A percentile compares a stretch with the other conserved stretches of the same genome.
Conservation (phyloP, 805 yeast genomes). For the Spathaspora arborariae region DNA sequence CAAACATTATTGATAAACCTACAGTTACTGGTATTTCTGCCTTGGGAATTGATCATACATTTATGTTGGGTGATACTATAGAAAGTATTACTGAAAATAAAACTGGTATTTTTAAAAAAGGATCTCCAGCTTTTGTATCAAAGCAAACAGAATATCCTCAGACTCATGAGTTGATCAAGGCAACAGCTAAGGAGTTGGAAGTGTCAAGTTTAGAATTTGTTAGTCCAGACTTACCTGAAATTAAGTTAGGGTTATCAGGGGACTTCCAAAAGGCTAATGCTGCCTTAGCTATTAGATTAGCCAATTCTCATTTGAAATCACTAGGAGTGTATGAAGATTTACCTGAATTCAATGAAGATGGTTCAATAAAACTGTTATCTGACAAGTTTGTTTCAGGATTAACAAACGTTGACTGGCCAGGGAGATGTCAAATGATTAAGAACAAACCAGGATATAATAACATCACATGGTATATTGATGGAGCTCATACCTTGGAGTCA, state of each 20-base stretch:
- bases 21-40: slow-evolving; percentile 82
- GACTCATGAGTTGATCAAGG: slow-evolving; percentile 52
- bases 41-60: slow-evolving; percentile 88
- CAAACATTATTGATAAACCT: slow-evolving; percentile 79
- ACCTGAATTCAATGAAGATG: slow-evolving; percentile 17
- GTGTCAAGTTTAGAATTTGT: slow-evolving; percentile 48
- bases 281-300: slow-evolving; percentile 74
- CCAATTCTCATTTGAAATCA: slow-evolving; percentile 52
- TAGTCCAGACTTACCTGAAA: slow-evolving; percentile 33
- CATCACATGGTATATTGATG: slow-evolving; percentile 84
- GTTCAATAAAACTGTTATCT: slow-evolving; percentile 34
- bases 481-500: slow-evolving; percentile 93
- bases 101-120: slow-evolving; percentile 81
- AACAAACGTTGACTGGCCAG: slow-evolving; percentile 80
- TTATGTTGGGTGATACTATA: slow-evolving; percentile 81
- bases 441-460: slow-evolving; percentile 35
- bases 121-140: slow-evolving; percentile 62
- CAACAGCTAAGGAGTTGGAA: slow-evolving; percentile 66
- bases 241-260: slow-evolving; percentile 73
- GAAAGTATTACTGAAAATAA: slow-evolving; percentile 95
- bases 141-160: slow-evolving; percentile 50
- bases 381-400: slow-evolving; percentile 56
- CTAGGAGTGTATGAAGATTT: slow-evolving; percentile 37
- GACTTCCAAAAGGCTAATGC: slow-evolving; percentile 85
- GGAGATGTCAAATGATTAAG: slow-evolving; percentile 79